Evolutionary conservation across 179 eudicot species (phyloP), one percentile per base, ranked within the genome.

Genomic region (Patellifolia procumbens): DNA sequence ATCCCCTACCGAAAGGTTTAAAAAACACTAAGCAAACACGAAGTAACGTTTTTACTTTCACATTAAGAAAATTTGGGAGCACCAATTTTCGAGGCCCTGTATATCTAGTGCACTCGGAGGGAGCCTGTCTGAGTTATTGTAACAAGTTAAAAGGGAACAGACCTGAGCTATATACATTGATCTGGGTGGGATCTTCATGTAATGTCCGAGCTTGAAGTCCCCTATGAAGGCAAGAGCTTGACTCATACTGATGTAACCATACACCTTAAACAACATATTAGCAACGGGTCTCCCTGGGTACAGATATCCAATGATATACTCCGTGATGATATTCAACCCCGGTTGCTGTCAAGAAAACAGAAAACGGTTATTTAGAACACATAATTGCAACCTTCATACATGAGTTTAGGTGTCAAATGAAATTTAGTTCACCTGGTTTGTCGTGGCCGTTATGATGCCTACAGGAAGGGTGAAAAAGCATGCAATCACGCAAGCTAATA

Each of bases 201-300:
- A 91, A 65, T 91, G 96, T 32, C 96, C 96, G 39, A 91, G 93
- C 86, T 89, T 91, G 80, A 91, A 90, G 85, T 91, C 96, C 56
- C 65, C 78, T 13, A 88, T 65, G 74, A 91, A 88, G 73, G 56
- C 59, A 2, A 91, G 65, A 35, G 86, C 96, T 74, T 91, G 96
- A 74, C 51, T 76, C 93, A 91, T 88, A 78, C 96, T 91, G 53
- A 91, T 89, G 73, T 87, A 88, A 22, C 96, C 96, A 53, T 91
- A 91, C 67, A 89, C 93, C 83, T 91, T 91, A 67, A 91, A 91
- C 86, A 91, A 87, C 96, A 91, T 89, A 75, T 91, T 91, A 42
- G 96, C 96, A 26, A 91, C 93, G 1, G 96, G 96, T 79, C 90
- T 88, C 20, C 96, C 96, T 12, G 96, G 96, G 79, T 88, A 89